Evolutionary conservation across 1,139 yeast genomes (phyloP), one percentile per base, ranked within the genome.

Genomic region (Geotrichum siamense): DNA sequence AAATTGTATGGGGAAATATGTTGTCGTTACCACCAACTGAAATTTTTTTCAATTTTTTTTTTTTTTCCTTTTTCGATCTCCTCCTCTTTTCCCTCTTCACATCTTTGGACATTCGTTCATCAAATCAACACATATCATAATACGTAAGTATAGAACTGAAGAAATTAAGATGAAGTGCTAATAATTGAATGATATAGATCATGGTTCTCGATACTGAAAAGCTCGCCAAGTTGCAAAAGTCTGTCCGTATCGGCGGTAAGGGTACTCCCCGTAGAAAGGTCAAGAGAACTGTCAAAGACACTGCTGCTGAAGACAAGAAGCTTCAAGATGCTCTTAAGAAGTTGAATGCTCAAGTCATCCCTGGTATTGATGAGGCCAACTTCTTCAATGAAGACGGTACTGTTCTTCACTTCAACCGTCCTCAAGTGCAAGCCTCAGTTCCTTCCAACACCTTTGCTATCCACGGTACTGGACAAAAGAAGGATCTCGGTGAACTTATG

Each of bases 371-470:
- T 67, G 96, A 89, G 74, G 97, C 95, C 65, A 91, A 89, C 79
- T 85, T 91, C 76, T 89, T 91, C 82, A 83, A 75, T 71, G 95
- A 87, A 56, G 96, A 89, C 69, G 96, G 97, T 63, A 82, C 81
- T 67, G 96, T 91, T 55, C 75, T 89, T 70, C 96, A 89, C 75
- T 87, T 91, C 78, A 80, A 83, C 76, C 81, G 91, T 70, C 94
- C 86, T 55, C 86, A 87, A 72, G 94, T 89, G 55, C 96, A 89
- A 74, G 87, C 87, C 57, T 87, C 96, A 57, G 79, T 85, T 60
- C 82, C 82, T 60, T 76, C 82, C 75, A 89, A 91, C 80, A 83
- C 95, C 54, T 84, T 83, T 68, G 94, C 94, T 58, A 82, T 91
- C 76, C 83, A 87, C 68, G 98, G 98, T 68, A 79, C 80, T 71